These are phyloP conservation scores for Cyberlindnera maritima DNA, from an alignment of 805 yeast species.

Conservation along the genomic window DNA sequence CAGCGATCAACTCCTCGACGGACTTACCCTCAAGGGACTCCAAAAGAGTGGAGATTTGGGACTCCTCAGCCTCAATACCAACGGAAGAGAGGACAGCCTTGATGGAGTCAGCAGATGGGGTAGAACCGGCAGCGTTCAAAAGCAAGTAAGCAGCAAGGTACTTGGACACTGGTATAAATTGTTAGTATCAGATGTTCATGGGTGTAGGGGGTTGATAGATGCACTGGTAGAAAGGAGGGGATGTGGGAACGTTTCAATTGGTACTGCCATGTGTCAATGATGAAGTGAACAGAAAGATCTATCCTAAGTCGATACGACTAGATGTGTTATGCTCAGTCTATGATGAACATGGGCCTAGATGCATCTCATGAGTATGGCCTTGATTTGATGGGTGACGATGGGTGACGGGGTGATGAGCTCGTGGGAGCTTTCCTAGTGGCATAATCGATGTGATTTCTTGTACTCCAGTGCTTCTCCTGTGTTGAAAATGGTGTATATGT, in stretches of 20 bases:
- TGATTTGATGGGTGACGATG: too few relatives aligned
- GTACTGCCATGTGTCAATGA: too few relatives aligned
- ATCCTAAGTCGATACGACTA: too few relatives aligned
- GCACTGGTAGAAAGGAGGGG: background rate
- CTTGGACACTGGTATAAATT: constrained; percentile 42
- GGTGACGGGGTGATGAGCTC: too few relatives aligned
- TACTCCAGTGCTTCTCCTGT: too few relatives aligned
- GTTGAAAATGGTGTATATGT: too few relatives aligned
- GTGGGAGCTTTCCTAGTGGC: too few relatives aligned
- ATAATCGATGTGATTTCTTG: too few relatives aligned
- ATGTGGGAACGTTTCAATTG: background rate
- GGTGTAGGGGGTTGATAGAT: background rate
- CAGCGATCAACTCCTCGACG: constrained; percentile 85
- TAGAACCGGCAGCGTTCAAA: constrained; percentile 94
- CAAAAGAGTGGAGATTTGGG: constrained; percentile 77
- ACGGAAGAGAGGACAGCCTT: constrained; percentile 86
- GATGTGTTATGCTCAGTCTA: too few relatives aligned
- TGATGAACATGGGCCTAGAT: too few relatives aligned
- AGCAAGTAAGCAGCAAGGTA: constrained; percentile 99
- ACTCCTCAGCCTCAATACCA: constrained; percentile 93
- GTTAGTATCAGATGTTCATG: constrained; percentile 20
- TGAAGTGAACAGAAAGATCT: too few relatives aligned
- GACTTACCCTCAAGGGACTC: constrained; percentile 91
- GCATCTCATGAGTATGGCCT: too few relatives aligned
- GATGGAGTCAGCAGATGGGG: constrained; percentile 93